Base-by-base conservation (phyloP, 2,329 filamentous ascomycete genomes). In the Rutstroemia sp. region DNA sequence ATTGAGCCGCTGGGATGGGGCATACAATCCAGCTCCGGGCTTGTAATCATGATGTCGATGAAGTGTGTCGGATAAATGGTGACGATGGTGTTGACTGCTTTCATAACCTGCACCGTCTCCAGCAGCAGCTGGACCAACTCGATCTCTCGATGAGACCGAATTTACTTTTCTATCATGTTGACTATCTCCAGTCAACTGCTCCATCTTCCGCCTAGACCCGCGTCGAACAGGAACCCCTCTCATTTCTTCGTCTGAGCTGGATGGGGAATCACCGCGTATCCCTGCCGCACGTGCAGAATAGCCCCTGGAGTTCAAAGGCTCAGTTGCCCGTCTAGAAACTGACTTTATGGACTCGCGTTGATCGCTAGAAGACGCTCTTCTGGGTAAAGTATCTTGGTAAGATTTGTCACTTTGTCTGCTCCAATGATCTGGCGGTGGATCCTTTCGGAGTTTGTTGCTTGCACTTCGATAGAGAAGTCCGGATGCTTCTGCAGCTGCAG, bases 381-480 rank as follows among this genome's bases (percentile, higher is more conserved):
- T 37, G 7, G 66, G 57, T n/a, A 67, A 60, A 30, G 66, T 65
- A n/a, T 68, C 59, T 5, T 67, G 64, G 54, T 69, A 68, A 57
- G 64, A 71, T 34, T 71, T 72, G n/a, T 66, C 67, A 38, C 75
- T 72, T 23, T 69, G 67, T 50, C 69, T 70, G 61, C 74, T 73
- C 73, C 75, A 76, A 1, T 73, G 69, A 49, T 83, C 79, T n/a
- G 69, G 72, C 1, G 81, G 79, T 0, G 78, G 80, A 2, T 80
- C 76, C 59, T 84, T 85, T 65, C 73, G 77, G 38, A 83, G 70
- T 64, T 80, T 84, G 61, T 82, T 82, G 63, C 80, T 84, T n/a
- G 73, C 76, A 55, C 70, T 79, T 50, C 79, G 75, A 16, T 70
- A 68, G 42, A 73, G 62, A 5, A 19, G 78, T 75, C 49, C 74